Conservation (phyloP, 129 eudicot species). For the Pittosporum tobira region DNA sequence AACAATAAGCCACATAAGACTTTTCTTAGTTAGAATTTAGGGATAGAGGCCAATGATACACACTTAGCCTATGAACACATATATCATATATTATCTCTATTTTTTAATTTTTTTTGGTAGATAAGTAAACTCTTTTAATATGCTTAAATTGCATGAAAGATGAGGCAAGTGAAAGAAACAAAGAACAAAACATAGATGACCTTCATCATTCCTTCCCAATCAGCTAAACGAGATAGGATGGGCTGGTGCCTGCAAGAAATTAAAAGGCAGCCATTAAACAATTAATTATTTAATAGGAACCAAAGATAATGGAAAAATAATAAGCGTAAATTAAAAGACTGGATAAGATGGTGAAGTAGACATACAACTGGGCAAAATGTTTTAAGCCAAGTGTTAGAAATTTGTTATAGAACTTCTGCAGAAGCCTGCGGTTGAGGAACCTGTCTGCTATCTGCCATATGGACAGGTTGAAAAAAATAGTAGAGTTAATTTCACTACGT, state of each 20-base stretch:
- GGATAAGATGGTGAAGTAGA: constrained; percentile 15
- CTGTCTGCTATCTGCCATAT: constrained; percentile 74
- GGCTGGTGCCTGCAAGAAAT: constrained; percentile 63
- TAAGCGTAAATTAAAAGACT: constrained; percentile 8
- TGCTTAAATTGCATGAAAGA: not conserved
- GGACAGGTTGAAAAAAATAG: not conserved
- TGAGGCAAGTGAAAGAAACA: not conserved
- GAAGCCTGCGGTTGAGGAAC: constrained; percentile 58
- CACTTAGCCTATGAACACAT: not conserved
- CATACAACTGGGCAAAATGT: constrained; percentile 79
- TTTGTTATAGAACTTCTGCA: constrained; percentile 70
- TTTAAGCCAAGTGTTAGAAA: constrained; percentile 69
- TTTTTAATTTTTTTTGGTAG: too few relatives aligned
- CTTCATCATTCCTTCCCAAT: constrained; percentile 86
- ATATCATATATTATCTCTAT: too few relatives aligned
- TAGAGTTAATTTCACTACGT: not conserved
- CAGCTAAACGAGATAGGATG: constrained; percentile 66
- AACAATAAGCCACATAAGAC: not conserved
- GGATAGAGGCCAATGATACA: not conserved
- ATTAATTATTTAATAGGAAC: not conserved
- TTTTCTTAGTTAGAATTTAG: not conserved
- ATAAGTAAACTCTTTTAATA: too few relatives aligned
- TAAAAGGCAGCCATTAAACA: constrained; percentile 1
- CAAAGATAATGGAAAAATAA: not conserved
- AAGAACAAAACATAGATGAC: constrained; percentile 26